Evolutionary conservation across 169 alveolate genomes (phyloP).

Genomic region (Plasmodium vinckei): DNA sequence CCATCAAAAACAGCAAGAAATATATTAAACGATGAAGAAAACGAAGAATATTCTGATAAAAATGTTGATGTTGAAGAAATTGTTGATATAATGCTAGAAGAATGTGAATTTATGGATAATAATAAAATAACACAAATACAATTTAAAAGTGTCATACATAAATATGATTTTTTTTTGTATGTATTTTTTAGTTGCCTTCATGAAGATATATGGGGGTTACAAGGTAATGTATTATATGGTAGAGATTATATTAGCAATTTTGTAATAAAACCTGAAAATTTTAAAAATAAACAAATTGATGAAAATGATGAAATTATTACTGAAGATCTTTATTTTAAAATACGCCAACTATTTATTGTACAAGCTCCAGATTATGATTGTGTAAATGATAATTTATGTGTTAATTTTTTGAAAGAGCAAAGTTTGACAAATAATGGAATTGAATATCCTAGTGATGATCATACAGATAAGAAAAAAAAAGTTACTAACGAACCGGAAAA

Average conservation of each 20-base stretch:
- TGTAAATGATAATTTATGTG: constrained; percentile 62
- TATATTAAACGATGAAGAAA: constrained; percentile 58
- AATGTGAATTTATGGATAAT: constrained; percentile 84
- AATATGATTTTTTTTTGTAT: constrained; percentile 82
- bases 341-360: constrained; percentile 66
- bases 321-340: constrained; percentile 70
- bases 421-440: constrained; percentile 2
- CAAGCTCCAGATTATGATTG: constrained; percentile 75
- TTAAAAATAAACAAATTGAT: constrained; percentile 44
- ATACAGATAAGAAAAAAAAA: background rate
- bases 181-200: constrained; percentile 89
- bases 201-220: constrained; percentile 91
- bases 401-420: constrained; percentile 27
- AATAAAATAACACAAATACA: constrained; percentile 82
- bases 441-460: background rate
- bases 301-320: constrained; percentile 55
- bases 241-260: constrained; percentile 68
- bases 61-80: constrained; percentile 80
- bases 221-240: constrained; percentile 88
- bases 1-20: constrained; percentile 76
- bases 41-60: constrained; percentile 22
- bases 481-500: background rate
- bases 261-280: constrained; percentile 56
- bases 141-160: constrained; percentile 88
- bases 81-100: constrained; percentile 84